Evolutionary conservation across 1,284 basidiomycete species (phyloP).

Genomic region (Cryptococcus jaspeensis): DNA sequence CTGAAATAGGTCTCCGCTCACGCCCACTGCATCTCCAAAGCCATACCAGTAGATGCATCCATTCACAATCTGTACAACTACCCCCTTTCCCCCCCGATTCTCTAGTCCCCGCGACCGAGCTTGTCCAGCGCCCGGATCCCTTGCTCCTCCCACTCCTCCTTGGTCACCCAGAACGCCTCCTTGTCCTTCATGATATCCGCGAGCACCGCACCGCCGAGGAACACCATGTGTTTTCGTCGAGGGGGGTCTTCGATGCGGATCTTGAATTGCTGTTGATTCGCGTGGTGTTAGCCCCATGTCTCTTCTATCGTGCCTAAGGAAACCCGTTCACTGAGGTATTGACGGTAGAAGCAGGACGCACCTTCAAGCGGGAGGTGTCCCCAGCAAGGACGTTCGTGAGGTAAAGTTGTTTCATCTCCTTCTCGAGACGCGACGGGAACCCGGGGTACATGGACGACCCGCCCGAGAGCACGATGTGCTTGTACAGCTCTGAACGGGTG

Average conservation of each 20-base stretch:
- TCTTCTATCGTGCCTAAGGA: no score
- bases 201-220: constrained; percentile 92
- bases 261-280: constrained; percentile 88
- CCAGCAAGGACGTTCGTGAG: constrained; percentile 81
- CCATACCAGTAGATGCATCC: constrained; percentile 3
- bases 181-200: constrained; percentile 98
- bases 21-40: background rate
- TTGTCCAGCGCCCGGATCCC: constrained; percentile 79
- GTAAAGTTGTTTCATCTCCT: constrained; percentile 99
- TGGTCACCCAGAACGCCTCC: constrained; percentile 91
- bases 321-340: no score
- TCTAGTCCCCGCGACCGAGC: constrained; percentile 55
- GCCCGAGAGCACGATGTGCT: constrained; percentile 95
- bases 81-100: background rate
- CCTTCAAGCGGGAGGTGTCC: constrained; percentile 82
- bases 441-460: constrained; percentile 99
- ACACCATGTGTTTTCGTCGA: constrained; percentile 98
- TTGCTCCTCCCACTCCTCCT: constrained; percentile 91
- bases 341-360: constrained; percentile 56
- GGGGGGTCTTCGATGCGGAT: constrained; percentile 98
- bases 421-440: constrained; percentile 91
- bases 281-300: no score
- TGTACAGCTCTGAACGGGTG: constrained; percentile 87
- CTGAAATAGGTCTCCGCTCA: background rate
- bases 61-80: constrained; percentile 6